Conservation (phyloP, 768 basidiomycete species). For the Trametes cubensis region DNA sequence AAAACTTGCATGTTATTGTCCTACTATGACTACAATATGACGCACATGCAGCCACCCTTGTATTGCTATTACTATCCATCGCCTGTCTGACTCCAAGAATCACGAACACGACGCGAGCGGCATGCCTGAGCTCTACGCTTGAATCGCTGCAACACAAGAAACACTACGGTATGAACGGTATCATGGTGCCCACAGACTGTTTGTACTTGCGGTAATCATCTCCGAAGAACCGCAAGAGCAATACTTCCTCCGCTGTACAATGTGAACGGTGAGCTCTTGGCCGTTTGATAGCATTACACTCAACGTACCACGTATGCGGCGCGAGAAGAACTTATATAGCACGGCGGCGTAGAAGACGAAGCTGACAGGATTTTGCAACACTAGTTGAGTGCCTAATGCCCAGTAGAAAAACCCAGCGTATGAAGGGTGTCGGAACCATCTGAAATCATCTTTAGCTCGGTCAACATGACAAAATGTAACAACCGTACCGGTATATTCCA, state of each 20-base stretch:
- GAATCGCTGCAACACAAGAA: not conserved
- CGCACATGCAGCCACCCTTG: constrained; percentile 24
- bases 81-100: not conserved
- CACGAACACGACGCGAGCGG: not conserved
- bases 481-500: constrained; percentile 85
- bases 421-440: constrained; percentile 91
- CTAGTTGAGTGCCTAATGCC: constrained; percentile 92
- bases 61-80: constrained; percentile 5
- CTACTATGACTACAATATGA: constrained; percentile 35
- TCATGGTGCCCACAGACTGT: constrained; percentile 76
- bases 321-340: constrained; percentile 86
- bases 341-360: constrained; percentile 66
- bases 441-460: constrained; percentile 33
- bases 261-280: not conserved
- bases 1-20: constrained; percentile 37
- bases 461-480: not conserved
- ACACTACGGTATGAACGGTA: constrained; percentile 77
- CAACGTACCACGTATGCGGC: constrained; percentile 73
- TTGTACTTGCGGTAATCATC: constrained; percentile 81
- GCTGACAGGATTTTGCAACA: constrained; percentile 83
- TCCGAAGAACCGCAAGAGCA: constrained; percentile 87
- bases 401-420: constrained; percentile 98
- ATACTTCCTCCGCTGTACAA: constrained; percentile 73
- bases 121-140: too few relatives aligned
- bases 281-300: not conserved